Evolutionary conservation across 2,329 filamentous ascomycete species (phyloP), one percentile per base, ranked within the genome.

Genomic region (Paradendryphiella salina): DNA sequence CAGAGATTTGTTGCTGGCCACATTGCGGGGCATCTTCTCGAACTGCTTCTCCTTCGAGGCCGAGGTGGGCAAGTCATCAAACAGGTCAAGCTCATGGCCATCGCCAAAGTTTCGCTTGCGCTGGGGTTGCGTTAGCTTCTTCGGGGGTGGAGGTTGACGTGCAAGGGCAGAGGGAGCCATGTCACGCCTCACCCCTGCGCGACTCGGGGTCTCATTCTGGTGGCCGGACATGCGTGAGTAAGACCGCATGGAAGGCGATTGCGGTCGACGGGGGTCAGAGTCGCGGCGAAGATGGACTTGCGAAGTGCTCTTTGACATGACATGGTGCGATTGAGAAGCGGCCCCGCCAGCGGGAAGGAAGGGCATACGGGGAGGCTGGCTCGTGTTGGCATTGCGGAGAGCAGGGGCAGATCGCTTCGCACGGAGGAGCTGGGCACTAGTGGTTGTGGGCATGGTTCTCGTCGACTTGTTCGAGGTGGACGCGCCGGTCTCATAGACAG

Each of bases 51-150:
- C 94, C 11, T 85, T 82, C 53, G 87, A 84, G 10, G 82, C 85
- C 13, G 92, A 96, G 0, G 92, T 97, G 1, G 93, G 93, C 48
- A 99, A 77, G 73, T 99, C 94, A 70, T 99, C 94, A 70, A 99
- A 97, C 2, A 83, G 85, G 61, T 97, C 93, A 28, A 99, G 80
- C 73, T 99, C 94, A 53, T 87, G 88, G 13, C 94, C 94, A 71
- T 96, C 90, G 10, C 94, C 94, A 75, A 95, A 99, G 34, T 65
- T 63, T 9, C 61, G 61, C 52, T 69, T 71, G 15, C 63, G 61
- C 41, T 63, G 62, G 32, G 64, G 67, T 39, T 66, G 62, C 4
- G 61, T 64, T 13, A 67, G 50, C 78, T 87, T 88, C 5, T 80
- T 76, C 13, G 63, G 63, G 41, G 81, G 78, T 46, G 82, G 23